Percentiles rank a stretch among this genome's conserved stretches.
These are phyloP conservation scores for Apiospora rasikravindrae DNA, from an alignment of 2,329 filamentous ascomycete genomes.

Conservation along the genomic window DNA sequence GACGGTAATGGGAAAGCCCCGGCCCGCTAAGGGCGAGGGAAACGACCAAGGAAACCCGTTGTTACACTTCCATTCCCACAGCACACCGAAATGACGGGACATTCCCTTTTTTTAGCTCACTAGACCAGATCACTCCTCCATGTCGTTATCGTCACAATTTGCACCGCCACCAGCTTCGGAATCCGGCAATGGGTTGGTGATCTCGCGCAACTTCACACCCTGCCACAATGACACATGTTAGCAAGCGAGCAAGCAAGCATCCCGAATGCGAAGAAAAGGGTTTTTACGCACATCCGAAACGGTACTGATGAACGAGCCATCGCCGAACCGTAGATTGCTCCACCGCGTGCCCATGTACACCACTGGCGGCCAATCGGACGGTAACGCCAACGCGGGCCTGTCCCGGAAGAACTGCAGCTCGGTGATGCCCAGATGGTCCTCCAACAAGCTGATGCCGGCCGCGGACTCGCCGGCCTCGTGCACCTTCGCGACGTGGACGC, in stretches of 20 bases:
- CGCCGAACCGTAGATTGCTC: not conserved
- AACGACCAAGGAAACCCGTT: too few species aligned
- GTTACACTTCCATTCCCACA: too few species aligned
- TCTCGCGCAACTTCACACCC: not conserved
- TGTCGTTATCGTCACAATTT: too few species aligned
- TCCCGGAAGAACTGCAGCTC: not conserved
- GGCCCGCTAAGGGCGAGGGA: too few species aligned
- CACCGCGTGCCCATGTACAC: not conserved
- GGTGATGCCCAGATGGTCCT: not conserved
- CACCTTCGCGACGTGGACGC: too few species aligned
- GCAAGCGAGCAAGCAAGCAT: not conserved
- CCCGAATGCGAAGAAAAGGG: not conserved
- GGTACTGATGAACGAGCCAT: not conserved
- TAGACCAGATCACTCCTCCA: too few species aligned
- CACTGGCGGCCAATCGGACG: not conserved
- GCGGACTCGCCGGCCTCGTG: too few species aligned
- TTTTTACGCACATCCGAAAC: not conserved
- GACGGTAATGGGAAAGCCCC: too few species aligned
- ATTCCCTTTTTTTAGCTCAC: too few species aligned
- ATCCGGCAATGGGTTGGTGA: not conserved
- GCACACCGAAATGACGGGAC: too few species aligned
- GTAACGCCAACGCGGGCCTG: not conserved
- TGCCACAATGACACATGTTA: not conserved
- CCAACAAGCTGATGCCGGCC: not conserved
- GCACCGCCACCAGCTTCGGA: too few species aligned